Evolutionary conservation across 768 basidiomycete species (phyloP).

Genomic region (Mycena vitilis): DNA sequence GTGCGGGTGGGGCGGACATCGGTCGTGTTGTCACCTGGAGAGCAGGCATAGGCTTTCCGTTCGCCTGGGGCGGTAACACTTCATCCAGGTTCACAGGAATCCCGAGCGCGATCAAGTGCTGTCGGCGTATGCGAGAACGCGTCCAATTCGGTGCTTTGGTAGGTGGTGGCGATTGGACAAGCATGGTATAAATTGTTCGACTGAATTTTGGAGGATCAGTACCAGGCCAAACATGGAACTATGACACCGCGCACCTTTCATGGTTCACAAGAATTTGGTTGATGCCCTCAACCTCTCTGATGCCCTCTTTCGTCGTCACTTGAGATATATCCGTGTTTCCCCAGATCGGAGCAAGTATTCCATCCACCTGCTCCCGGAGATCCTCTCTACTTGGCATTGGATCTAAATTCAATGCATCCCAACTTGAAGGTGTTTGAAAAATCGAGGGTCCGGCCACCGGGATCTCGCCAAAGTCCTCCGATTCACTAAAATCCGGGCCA

Average conservation of each 20-base stretch:
- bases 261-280: constrained; percentile 81
- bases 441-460: constrained; percentile 57
- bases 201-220: constrained; percentile 54
- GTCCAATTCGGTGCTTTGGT: constrained; percentile 94
- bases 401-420: constrained; percentile 74
- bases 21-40: constrained; percentile 88
- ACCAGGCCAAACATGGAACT: constrained; percentile 18
- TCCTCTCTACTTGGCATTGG: constrained; percentile 70
- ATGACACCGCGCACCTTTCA: constrained; percentile 67
- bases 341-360: constrained; percentile 77
- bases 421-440: constrained; percentile 47
- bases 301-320: constrained; percentile 73
- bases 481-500: constrained; percentile 51
- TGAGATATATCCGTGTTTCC: constrained; percentile 59
- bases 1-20: constrained; percentile 81
- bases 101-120: constrained; percentile 91
- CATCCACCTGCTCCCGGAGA: constrained; percentile 71
- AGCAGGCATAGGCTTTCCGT: constrained; percentile 76
- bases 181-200: constrained; percentile 80
- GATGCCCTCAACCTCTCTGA: constrained; percentile 85
- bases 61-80: constrained; percentile 73
- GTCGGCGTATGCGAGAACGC: constrained; percentile 88
- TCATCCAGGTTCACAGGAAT: constrained; percentile 97
- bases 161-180: constrained; percentile 78
- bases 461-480: constrained; percentile 50